These are phyloP conservation scores for Metschnikowia aberdeeniae DNA, from an alignment of 805 yeast genomes.

Conservation along the genomic window DNA sequence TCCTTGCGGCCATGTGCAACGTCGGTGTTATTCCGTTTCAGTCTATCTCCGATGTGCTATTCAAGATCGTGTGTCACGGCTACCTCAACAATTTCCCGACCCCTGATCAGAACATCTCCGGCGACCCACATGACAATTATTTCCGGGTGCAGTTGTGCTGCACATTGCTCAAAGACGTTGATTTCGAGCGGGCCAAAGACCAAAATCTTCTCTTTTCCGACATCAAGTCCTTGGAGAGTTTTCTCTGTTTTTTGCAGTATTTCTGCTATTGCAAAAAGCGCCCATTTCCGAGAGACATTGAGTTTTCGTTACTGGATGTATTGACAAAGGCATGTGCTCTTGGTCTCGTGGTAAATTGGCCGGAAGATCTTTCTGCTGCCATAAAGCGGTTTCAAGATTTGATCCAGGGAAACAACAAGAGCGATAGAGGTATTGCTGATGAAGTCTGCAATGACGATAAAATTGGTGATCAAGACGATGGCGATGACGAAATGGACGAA, in stretches of 20 bases:
- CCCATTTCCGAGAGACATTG: slow-evolving; percentile 62
- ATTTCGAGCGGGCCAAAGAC: slow-evolving; percentile 8
- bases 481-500: slow-evolving; percentile 17
- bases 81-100: slow-evolving; percentile 51
- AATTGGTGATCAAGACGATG: not conserved
- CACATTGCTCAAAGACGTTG: slow-evolving; percentile 20
- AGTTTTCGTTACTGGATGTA: slow-evolving; percentile 47
- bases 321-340: slow-evolving; percentile 18
- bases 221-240: slow-evolving; percentile 21
- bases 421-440: slow-evolving; percentile 5
- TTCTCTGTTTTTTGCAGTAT: slow-evolving; percentile 65
- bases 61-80: slow-evolving; percentile 59
- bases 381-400: slow-evolving; percentile 11
- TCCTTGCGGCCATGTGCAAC: slow-evolving; percentile 56
- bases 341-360: not conserved
- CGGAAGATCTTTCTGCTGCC: slow-evolving; percentile 19
- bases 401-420: not conserved
- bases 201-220: slow-evolving; percentile 8
- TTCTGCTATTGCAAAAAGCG: slow-evolving; percentile 57
- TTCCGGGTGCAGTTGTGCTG: slow-evolving; percentile 61
- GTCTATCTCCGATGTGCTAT: slow-evolving; percentile 49
- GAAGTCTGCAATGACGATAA: slow-evolving; percentile 4
- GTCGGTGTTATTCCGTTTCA: slow-evolving; percentile 42
- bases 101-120: slow-evolving; percentile 46
- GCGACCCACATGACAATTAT: slow-evolving; percentile 67